Base-by-base conservation (phyloP, 768 basidiomycete species). In the Gloeopeniophorella convolvens region DNA sequence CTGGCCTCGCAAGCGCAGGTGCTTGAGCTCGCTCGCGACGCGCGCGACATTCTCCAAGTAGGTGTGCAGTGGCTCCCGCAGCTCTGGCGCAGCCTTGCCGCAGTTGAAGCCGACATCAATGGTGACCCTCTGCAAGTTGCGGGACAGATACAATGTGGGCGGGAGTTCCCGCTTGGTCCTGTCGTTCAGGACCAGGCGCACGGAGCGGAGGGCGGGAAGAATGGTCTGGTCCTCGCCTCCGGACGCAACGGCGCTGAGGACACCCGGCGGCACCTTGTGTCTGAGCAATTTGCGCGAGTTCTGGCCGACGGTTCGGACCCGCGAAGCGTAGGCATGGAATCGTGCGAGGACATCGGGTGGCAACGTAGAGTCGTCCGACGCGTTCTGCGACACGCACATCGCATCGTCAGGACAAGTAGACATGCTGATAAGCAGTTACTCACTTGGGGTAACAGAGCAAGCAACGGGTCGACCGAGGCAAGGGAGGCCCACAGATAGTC, bases 401-500 rank as follows among this genome's bases (percentile, higher is more conserved):
- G 34, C 4, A 8, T 48, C 24, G 46, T 54, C 16, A 48, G 40
- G 10, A n/a, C 11, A 23, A 9, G 24, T n/a, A n/a, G 21, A 44
- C 18, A 32, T 13, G 39, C 35, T 27, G n/a, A 45, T 1, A 32
- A 27, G 23, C 16, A 42, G 23, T 23, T 30, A 31, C 41, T 57
- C 45, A 53, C 55, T 12, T 33, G 31, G 12, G 57, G 50, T 16
- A 58, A 44, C 12, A 58, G 57, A 34, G 43, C 44, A 27, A 58
- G 44, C 20, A 58, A 42, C n/a, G 55, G 57, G 34, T 53, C 57
- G 16, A 57, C 21, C 12, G 57, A 57, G 23, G 27, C n/a, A 2
- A 58, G 55, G 35, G 55, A 52, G 4, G 33, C 43, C 57, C 57
- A 58, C 13, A 52, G 42, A 30, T 52, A 58, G 27, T 58, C 57